Conservation (phyloP, 441 rosid genomes). For the Iberis amara region DNA sequence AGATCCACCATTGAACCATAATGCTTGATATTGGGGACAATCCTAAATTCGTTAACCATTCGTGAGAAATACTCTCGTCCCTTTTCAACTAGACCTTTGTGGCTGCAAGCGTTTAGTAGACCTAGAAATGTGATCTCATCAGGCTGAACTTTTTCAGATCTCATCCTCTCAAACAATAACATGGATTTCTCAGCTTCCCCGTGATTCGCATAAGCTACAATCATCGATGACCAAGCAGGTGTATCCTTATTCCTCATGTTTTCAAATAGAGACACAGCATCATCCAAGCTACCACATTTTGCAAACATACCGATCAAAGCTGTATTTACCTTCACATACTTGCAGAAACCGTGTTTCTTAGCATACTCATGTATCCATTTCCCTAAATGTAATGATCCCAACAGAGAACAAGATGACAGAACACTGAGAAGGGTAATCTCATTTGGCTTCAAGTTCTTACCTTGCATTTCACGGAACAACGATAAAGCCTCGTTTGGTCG, state of each 20-base stretch:
- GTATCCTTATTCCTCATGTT: slow-evolving; percentile 52
- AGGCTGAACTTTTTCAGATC: slow-evolving; percentile 35
- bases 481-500: slow-evolving; percentile 76
- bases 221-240: slow-evolving; percentile 77
- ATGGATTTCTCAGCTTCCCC: slow-evolving; percentile 55
- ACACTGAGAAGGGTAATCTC: slow-evolving; percentile 68
- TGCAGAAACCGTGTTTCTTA: slow-evolving; percentile 49
- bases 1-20: slow-evolving; percentile 82
- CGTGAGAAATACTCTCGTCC: slow-evolving; percentile 45
- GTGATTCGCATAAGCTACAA: slow-evolving; percentile 68
- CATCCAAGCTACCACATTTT: slow-evolving; percentile 76
- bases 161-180: slow-evolving; percentile 55
- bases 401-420: slow-evolving; percentile 63
- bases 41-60: slow-evolving; percentile 40
- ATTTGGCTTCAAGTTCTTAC: slow-evolving; percentile 45
- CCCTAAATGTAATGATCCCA: slow-evolving; percentile 70
- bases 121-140: slow-evolving; percentile 79
- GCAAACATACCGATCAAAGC: slow-evolving; percentile 77
- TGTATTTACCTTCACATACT: slow-evolving; percentile 60
- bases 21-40: slow-evolving; percentile 61
- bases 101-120: slow-evolving; percentile 69
- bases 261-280: slow-evolving; percentile 51
- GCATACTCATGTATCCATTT: slow-evolving; percentile 82
- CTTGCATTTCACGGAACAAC: slow-evolving; percentile 63
- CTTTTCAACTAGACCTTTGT: slow-evolving; percentile 60